These are phyloP conservation scores for Zangia roseola DNA, from an alignment of 768 basidiomycete genomes.

Conservation along the genomic window DNA sequence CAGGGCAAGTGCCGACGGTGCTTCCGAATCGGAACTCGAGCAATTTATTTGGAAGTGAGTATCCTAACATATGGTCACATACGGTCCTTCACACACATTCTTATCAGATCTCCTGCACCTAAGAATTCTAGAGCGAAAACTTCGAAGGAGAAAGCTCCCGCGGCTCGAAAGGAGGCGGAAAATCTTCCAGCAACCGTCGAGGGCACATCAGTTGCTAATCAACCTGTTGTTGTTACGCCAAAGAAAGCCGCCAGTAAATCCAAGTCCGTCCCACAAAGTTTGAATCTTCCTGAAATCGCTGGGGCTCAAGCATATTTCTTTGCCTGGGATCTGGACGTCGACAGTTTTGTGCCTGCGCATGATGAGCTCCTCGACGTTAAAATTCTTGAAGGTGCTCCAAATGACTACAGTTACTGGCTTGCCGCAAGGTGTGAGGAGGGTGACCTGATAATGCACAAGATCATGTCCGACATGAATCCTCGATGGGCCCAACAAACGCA, in stretches of 20 bases:
- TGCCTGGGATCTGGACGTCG: constrained; percentile 53
- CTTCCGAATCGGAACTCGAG: constrained; percentile 65
- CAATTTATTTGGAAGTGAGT: constrained; percentile 83
- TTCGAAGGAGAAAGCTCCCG: constrained; percentile 12
- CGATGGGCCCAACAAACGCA: constrained; percentile 57
- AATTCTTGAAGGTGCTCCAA: constrained; percentile 46
- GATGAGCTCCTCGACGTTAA: constrained; percentile 55
- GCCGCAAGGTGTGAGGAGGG: constrained; percentile 50
- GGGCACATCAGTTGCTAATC: constrained; percentile 6
- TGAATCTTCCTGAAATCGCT: constrained; percentile 28
- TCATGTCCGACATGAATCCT: constrained; percentile 70
- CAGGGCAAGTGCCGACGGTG: constrained; percentile 65
- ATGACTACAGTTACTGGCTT: constrained; percentile 58
- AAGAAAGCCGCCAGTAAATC: constrained; percentile 14
- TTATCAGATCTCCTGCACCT: constrained; percentile 22
- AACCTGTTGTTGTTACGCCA: constrained; percentile 12
- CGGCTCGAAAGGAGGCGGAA: constrained; percentile 7
- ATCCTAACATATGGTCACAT: background rate
- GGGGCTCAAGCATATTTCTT: constrained; percentile 57
- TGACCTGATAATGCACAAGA: constrained; percentile 56
- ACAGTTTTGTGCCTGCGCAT: constrained; percentile 43
- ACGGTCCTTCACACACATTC: background rate
- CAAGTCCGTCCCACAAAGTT: constrained; percentile 17
- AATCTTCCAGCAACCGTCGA: constrained; percentile 2
- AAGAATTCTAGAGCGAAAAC: constrained; percentile 18